Base-by-base conservation (phyloP, 2,329 filamentous ascomycete species). In the Diplodia corticola region DNA sequence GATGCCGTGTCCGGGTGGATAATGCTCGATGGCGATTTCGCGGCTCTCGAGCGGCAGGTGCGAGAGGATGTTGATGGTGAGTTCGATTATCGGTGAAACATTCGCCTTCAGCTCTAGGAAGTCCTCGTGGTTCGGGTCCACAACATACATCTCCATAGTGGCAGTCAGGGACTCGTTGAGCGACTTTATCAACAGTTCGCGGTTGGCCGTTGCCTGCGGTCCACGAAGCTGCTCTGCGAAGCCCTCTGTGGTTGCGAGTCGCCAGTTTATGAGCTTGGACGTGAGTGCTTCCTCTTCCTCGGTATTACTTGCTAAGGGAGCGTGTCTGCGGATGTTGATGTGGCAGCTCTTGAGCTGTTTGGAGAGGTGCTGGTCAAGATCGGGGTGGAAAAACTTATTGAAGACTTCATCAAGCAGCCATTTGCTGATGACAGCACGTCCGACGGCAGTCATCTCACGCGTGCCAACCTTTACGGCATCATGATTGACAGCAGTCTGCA, bases 401-500 rank as follows among this genome's bases (percentile, higher is more conserved):
- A 98, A 96, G 50, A 98, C 86, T 74, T 96, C 92, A 54, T 97
- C 92, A 26, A 94, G 89, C 5, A 99, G 81, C 92, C 94, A 99
- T 68, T 89, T 87, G 30, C 91, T 91, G 71, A 99, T 93, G 69
- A 93, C 88, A 13, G 94, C 93, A 64, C 94, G 88, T 17, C 95
- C 95, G 26, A 96, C 90, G 5, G 93, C 93, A 6, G 93, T 98
- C 95, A 99, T 99, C 78, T 99, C 95, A 77, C 97, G 93, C 75
- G 93, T 96, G 68, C 93, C 95, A 10, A 90, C 92, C 72, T 89
- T 87, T 64, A 96, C 84, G 0, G 93, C 94, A 72, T 96, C 93
- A 63, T 90, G 84, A 76, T 94, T 97, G 70, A 96, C 91, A 64
- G 88, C 91, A 26, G 84, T 85, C 64, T 88, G 85, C 51, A 99